A percentile compares a stretch with the other conserved stretches of the same genome.
Conservation (phyloP, 805 yeast species). For the Saccharomyces eubayanus region DNA sequence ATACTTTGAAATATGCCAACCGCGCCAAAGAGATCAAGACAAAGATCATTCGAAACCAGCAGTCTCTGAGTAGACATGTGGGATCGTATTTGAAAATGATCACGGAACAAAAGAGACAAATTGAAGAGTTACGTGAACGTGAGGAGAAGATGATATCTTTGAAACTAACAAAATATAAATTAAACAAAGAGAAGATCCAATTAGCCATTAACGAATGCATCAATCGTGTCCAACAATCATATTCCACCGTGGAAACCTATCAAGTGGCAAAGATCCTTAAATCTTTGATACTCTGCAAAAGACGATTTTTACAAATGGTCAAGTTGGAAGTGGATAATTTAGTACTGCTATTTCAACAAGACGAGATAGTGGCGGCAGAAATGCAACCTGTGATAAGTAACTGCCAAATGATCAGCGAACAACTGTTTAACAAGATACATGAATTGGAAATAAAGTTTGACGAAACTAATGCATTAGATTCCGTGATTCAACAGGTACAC, state of each 20-base stretch:
- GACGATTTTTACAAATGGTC: slow-evolving; percentile 37
- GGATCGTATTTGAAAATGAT: slow-evolving; percentile 80
- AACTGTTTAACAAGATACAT: slow-evolving; percentile 38
- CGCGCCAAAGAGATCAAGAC: slow-evolving; percentile 88
- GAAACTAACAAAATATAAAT: slow-evolving; percentile 31
- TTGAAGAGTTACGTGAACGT: slow-evolving; percentile 54
- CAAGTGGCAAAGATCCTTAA: slow-evolving; percentile 37
- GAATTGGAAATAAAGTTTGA: slow-evolving; percentile 45
- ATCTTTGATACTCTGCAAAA: slow-evolving; percentile 33
- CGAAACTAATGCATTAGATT: slow-evolving; percentile 44
- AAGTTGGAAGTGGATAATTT: slow-evolving; percentile 33
- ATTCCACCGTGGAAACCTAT: slow-evolving; percentile 35
- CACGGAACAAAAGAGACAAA: slow-evolving; percentile 68
- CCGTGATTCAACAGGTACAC: slow-evolving; percentile 37
- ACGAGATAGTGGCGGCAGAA: not conserved
- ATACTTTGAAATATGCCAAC: slow-evolving; percentile 84
- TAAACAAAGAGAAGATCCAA: slow-evolving; percentile 34
- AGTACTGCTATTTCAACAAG: slow-evolving; percentile 12
- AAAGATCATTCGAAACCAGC: slow-evolving; percentile 63
- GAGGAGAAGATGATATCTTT: slow-evolving; percentile 39
- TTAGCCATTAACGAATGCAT: slow-evolving; percentile 36
- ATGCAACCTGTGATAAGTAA: slow-evolving; percentile 13
- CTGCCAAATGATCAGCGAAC: slow-evolving; percentile 22
- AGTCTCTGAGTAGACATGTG: slow-evolving; percentile 70
- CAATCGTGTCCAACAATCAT: slow-evolving; percentile 34